A percentile compares a stretch with the other conserved stretches of the same genome.
Conservation (phyloP, 306 rosid genomes). For the Castanea sativa region DNA sequence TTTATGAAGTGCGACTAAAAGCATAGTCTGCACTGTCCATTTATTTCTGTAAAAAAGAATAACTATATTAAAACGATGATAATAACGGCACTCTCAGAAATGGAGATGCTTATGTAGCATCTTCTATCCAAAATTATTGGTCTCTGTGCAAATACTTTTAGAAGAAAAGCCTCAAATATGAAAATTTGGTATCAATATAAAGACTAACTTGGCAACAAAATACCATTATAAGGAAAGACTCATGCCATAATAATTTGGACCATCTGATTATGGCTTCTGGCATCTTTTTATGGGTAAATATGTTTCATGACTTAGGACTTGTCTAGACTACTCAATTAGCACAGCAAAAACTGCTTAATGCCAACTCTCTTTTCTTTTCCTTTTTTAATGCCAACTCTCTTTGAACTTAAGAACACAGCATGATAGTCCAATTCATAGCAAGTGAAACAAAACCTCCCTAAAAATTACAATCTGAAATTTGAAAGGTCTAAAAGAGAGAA, state of each 20-base stretch:
- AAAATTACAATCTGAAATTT: too few relatives aligned
- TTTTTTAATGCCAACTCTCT: neutral
- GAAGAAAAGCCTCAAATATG: neutral
- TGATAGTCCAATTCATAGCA: too few relatives aligned
- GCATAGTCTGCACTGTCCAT: neutral
- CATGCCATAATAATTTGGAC: neutral
- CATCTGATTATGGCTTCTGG: neutral
- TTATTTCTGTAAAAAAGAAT: neutral
- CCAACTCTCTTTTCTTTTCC: neutral
- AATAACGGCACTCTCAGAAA: neutral
- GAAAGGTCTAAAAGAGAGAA: too few relatives aligned
- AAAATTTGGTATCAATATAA: neutral
- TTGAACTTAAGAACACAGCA: neutral
- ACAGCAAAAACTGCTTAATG: neutral
- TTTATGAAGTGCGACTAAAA: neutral
- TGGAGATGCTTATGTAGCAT: neutral
- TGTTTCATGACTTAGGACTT: neutral
- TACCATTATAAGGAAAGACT: neutral
- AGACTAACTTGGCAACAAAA: neutral
- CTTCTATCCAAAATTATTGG: neutral
- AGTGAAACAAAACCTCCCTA: too few relatives aligned
- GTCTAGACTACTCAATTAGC: neutral
- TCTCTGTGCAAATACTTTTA: neutral
- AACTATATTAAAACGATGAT: neutral
- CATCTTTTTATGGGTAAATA: neutral